phyloP scores from a whole-genome alignment of 768 basidiomycete genomes.

The Kondoa subrosea region DNA sequence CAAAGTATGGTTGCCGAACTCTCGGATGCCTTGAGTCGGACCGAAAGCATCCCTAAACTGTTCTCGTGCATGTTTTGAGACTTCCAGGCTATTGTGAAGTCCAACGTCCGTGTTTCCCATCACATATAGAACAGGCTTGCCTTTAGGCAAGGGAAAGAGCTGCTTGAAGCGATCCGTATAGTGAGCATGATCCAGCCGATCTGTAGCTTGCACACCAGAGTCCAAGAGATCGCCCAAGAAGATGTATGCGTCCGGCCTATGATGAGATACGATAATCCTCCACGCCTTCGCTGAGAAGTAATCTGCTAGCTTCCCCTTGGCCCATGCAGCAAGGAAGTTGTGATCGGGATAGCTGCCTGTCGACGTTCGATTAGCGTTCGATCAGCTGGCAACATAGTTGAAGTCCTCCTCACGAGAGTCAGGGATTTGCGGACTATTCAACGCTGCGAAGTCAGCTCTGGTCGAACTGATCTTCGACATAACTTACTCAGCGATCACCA shows the following conservation, averaged over 20 bases:
- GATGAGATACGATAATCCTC: constrained; percentile 10
- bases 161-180: constrained; percentile 47
- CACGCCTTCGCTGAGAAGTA: not conserved
- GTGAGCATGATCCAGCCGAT: constrained; percentile 39
- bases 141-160: constrained; percentile 4
- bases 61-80: not conserved
- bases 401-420: not conserved
- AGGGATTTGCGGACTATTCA: not conserved
- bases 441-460: not conserved
- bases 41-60: constrained; percentile 16
- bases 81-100: constrained; percentile 31
- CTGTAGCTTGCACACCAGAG: constrained; percentile 14
- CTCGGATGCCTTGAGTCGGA: constrained; percentile 32
- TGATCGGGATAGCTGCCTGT: not conserved
- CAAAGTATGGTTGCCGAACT: constrained; percentile 45
- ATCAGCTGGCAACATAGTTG: not conserved
- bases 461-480: not conserved
- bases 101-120: constrained; percentile 87
- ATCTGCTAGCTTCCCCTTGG: not conserved
- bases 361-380: not conserved
- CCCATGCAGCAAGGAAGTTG: not conserved
- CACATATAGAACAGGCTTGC: constrained; percentile 37
- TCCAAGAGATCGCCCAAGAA: constrained; percentile 19
- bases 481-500: not conserved
- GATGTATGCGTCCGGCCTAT: constrained; percentile 16